These are phyloP conservation scores for Botrytis fabae DNA, from an alignment of 2,329 filamentous ascomycete genomes.

Conservation along the genomic window DNA sequence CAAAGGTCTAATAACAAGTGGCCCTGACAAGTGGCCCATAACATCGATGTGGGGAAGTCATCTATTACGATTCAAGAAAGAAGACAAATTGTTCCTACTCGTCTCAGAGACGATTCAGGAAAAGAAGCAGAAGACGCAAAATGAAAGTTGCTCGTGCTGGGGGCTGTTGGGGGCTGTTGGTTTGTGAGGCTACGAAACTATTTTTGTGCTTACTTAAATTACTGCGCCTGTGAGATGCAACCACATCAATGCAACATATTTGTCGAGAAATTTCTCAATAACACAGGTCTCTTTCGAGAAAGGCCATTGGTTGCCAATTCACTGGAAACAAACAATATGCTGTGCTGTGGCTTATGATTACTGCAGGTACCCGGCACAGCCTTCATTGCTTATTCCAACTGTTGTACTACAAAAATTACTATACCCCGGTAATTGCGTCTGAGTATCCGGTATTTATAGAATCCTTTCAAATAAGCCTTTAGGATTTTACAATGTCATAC, in stretches of 20 bases:
- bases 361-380: conserved; percentile 16
- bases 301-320: not conserved
- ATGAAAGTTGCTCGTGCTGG: not conserved
- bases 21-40: not conserved
- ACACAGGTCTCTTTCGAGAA: not conserved
- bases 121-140: not conserved
- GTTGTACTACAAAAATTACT: not conserved
- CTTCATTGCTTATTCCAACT: conserved; percentile 9
- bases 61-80: not conserved
- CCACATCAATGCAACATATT: not conserved
- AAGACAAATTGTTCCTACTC: not conserved
- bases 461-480: not conserved
- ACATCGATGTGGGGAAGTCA: not conserved
- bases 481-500: too few relatives aligned
- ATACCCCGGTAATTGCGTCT: conserved; percentile 14
- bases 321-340: conserved; percentile 4
- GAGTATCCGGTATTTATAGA: conserved; percentile 16
- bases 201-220: conserved; percentile 1
- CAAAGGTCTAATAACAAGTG: not conserved
- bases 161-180: conserved; percentile 12
- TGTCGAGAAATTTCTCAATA: too few relatives aligned
- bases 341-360: not conserved
- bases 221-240: conserved; percentile 8
- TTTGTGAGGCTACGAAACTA: not conserved
- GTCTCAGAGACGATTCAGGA: not conserved